These are phyloP conservation scores for Tylopilus sp. DNA, from an alignment of 1,284 basidiomycete species.

Conservation along the genomic window DNA sequence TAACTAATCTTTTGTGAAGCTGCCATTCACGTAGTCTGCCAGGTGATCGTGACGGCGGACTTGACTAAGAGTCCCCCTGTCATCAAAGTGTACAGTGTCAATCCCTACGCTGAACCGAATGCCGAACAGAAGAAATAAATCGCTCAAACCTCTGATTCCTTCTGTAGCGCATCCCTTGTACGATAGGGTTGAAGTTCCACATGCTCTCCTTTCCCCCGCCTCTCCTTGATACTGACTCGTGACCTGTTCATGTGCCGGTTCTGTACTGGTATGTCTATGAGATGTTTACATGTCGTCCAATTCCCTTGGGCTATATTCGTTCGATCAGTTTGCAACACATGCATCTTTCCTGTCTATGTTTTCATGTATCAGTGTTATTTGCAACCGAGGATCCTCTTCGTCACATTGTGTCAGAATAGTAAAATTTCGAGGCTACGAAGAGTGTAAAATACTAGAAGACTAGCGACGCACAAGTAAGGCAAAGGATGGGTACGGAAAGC, in stretches of 20 bases:
- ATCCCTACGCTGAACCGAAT: slow-evolving; percentile 66
- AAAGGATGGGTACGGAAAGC: background rate
- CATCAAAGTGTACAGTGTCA: slow-evolving; percentile 88
- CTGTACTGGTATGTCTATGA: slow-evolving; percentile 34
- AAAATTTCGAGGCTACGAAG: background rate
- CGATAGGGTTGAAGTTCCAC: slow-evolving; percentile 27
- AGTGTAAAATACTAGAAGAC: background rate
- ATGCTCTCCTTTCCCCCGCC: slow-evolving; percentile 33
- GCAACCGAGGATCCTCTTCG: slow-evolving; percentile 15
- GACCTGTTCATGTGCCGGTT: slow-evolving; percentile 30
- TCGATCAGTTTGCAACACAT: slow-evolving; percentile 12
- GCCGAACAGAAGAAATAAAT: slow-evolving; percentile 32
- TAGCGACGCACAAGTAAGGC: too few species aligned
- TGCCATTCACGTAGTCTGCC: slow-evolving; percentile 12
- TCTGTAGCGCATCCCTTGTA: slow-evolving; percentile 25
- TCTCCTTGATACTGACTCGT: slow-evolving; percentile 32
- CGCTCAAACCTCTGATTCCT: slow-evolving; percentile 5
- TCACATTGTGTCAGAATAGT: background rate
- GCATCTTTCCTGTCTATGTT: slow-evolving; percentile 21
- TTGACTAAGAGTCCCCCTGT: slow-evolving; percentile 92
- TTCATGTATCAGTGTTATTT: slow-evolving; percentile 27
- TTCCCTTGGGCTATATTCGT: slow-evolving; percentile 19
- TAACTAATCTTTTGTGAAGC: slow-evolving; percentile 14
- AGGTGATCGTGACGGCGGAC: slow-evolving; percentile 92
- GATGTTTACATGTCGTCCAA: slow-evolving; percentile 23